Evolutionary conservation across 345 rosid species (phyloP).

Genomic region (Lumnitzera littorea): DNA sequence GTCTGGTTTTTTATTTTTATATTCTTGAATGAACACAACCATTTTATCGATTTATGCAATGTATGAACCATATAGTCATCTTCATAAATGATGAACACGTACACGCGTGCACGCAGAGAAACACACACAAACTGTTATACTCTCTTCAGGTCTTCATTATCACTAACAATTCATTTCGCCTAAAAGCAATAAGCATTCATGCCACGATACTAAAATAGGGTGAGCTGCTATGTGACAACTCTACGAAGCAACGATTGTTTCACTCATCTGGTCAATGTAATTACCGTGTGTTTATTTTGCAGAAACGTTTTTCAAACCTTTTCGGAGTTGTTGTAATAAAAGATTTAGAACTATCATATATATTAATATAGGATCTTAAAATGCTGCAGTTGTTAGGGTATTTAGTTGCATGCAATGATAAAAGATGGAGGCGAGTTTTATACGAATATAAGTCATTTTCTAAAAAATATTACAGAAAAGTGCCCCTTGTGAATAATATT

Average conservation of each 20-base stretch:
- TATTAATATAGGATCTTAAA: no score
- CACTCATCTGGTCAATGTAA: slow-evolving; percentile 20
- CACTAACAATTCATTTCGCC: slow-evolving; percentile 18
- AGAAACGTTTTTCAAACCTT: no score
- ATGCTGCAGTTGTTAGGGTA: no score
- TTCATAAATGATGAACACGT: slow-evolving; percentile 35
- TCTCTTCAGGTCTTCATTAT: slow-evolving; percentile 34
- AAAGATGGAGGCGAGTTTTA: no score
- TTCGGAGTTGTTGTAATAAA: no score
- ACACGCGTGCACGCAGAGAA: slow-evolving; percentile 38
- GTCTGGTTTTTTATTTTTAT: slow-evolving; percentile 20
- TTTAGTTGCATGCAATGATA: no score
- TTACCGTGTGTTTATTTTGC: neutral
- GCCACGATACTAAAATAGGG: slow-evolving; percentile 24
- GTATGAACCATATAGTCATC: slow-evolving; percentile 26
- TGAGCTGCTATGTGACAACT: slow-evolving; percentile 33
- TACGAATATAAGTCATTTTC: no score
- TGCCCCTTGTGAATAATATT: no score
- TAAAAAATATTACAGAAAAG: no score
- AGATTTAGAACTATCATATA: no score
- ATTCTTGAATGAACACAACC: slow-evolving; percentile 17
- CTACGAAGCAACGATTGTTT: slow-evolving; percentile 32
- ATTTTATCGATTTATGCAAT: slow-evolving; percentile 23
- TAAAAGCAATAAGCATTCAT: slow-evolving; percentile 24
- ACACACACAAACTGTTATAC: slow-evolving; percentile 28